Percentiles rank a stretch among this genome's conserved stretches.
Conservation (phyloP, 2,329 filamentous ascomycete species). For the Colletotrichum navitas region DNA sequence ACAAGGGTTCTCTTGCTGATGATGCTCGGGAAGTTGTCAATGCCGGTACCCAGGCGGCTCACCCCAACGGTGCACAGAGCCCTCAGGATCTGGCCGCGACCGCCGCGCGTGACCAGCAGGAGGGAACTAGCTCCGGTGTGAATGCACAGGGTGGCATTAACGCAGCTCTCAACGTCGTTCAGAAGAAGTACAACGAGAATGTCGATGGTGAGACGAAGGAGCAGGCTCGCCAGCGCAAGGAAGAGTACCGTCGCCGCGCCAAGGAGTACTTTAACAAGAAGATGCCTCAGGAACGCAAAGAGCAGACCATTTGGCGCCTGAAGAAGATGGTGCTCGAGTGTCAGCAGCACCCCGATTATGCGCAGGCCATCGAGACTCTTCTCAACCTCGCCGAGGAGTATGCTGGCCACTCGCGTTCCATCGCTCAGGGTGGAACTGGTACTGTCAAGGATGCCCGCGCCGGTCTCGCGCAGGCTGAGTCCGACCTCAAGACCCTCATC, state of each 20-base stretch:
- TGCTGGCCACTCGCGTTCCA: conserved; percentile 75
- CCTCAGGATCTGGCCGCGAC: conserved; percentile 63
- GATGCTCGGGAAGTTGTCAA: conserved; percentile 72
- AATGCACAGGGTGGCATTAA: conserved; percentile 64
- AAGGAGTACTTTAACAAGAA: conserved; percentile 86
- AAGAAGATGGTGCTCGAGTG: conserved; percentile 99
- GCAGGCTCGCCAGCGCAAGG: conserved; percentile 58
- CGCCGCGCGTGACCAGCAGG: conserved; percentile 61
- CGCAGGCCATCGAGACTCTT: conserved; percentile 89
- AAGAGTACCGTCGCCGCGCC: conserved; percentile 62
- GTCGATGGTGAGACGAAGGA: conserved; percentile 74
- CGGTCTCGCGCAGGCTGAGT: conserved; percentile 78
- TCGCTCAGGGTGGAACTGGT: conserved; percentile 74
- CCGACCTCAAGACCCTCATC: conserved; percentile 86
- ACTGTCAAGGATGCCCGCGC: conserved; percentile 80
- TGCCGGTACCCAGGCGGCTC: conserved; percentile 68
- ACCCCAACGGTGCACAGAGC: conserved; percentile 67
- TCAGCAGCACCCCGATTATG: conserved; percentile 94
- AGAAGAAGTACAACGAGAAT: conserved; percentile 72
- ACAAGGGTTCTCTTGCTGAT: conserved; percentile 66
- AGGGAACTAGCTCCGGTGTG: conserved; percentile 58
- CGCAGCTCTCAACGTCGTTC: conserved; percentile 58
- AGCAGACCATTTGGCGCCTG: conserved; percentile 90
- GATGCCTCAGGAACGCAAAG: conserved; percentile 91
- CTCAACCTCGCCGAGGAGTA: conserved; percentile 89